phyloP scores from a whole-genome alignment of 441 rosid genomes.

The Mallotus repandus region DNA sequence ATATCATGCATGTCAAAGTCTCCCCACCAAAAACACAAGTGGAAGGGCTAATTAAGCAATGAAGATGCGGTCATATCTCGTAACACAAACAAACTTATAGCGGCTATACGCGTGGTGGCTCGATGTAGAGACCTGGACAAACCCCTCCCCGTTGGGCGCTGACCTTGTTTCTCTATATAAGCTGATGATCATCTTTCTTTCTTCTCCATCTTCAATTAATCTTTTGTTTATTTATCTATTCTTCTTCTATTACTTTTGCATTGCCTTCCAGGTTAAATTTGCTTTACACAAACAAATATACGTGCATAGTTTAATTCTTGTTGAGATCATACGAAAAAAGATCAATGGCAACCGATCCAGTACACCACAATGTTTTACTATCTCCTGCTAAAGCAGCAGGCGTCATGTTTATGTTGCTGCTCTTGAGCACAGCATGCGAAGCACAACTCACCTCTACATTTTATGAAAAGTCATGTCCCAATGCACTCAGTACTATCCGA shows the following conservation, averaged over 20 bases:
- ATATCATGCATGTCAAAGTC: background rate
- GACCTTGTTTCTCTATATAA: background rate
- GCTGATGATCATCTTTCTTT: background rate
- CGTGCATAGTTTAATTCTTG: background rate
- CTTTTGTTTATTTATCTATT: background rate
- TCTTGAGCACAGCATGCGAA: conserved; percentile 18
- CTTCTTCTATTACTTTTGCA: background rate
- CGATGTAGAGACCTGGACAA: background rate
- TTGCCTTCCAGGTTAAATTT: too few species aligned
- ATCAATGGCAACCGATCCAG: background rate
- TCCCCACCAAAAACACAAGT: background rate
- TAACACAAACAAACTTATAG: background rate
- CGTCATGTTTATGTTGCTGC: background rate
- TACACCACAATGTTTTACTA: background rate
- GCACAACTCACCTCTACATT: conserved; percentile 45
- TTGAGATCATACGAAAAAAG: background rate
- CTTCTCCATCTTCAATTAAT: background rate
- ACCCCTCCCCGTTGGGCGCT: background rate
- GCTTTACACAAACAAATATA: too few species aligned
- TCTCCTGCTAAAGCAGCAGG: background rate
- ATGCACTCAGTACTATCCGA: conserved; percentile 44
- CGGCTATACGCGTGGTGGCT: conserved; percentile 5
- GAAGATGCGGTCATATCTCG: background rate
- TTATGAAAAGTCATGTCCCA: conserved; percentile 45
- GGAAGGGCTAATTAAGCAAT: background rate